Conservation (phyloP, 345 rosid genomes). For the Acer saccharum region DNA sequence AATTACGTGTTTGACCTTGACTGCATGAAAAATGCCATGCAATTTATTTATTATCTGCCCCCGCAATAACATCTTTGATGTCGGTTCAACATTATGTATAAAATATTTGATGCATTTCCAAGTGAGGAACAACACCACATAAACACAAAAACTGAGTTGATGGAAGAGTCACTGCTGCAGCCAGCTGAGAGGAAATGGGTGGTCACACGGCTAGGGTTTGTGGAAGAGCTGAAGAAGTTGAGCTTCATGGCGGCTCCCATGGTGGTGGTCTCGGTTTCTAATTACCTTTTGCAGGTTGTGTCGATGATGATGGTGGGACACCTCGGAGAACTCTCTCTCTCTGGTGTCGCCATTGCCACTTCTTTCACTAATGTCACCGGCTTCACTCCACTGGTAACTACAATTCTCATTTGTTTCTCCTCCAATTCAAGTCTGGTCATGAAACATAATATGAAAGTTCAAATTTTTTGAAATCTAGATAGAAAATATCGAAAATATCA, state of each 20-base stretch:
- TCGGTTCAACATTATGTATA: too few species aligned
- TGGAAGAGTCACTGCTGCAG: slow-evolving; percentile 12
- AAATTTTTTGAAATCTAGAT: too few species aligned
- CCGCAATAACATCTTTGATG: too few species aligned
- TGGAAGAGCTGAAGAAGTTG: slow-evolving; percentile 30
- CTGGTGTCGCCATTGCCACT: slow-evolving; percentile 28
- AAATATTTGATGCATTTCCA: too few species aligned
- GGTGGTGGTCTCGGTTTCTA: slow-evolving; percentile 30
- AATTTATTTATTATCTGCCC: too few species aligned
- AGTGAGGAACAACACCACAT: too few species aligned
- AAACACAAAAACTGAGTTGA: not conserved
- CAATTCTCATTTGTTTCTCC: not conserved
- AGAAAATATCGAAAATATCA: too few species aligned
- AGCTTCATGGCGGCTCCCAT: slow-evolving; percentile 33
- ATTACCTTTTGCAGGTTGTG: slow-evolving; percentile 20
- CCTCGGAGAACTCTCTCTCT: slow-evolving; percentile 30
- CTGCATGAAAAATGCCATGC: not conserved
- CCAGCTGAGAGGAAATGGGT: slow-evolving; percentile 9
- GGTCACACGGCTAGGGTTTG: not conserved
- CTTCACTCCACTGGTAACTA: slow-evolving; percentile 22
- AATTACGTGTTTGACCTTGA: too few species aligned
- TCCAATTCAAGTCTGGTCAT: not conserved
- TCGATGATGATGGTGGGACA: slow-evolving; percentile 38
- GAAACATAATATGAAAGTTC: not conserved
- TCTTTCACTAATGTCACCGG: slow-evolving; percentile 34